Conservation (phyloP, 768 basidiomycete species). For the Imleria badia region DNA sequence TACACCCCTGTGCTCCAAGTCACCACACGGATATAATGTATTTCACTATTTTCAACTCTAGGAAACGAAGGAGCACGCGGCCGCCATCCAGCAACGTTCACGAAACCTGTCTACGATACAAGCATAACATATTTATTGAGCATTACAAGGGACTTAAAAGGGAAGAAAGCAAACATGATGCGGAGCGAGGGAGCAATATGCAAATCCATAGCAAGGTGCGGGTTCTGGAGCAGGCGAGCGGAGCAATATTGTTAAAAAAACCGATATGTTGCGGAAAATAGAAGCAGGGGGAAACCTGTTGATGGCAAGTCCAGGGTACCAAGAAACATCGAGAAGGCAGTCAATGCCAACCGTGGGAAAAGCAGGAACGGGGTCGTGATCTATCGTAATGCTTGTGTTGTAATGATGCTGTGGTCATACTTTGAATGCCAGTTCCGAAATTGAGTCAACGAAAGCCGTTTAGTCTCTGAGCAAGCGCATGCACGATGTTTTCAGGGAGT, state of each 20-base stretch:
- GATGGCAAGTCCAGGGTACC: conserved; percentile 20
- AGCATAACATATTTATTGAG: conserved; percentile 22
- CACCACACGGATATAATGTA: neutral
- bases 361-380: conserved; percentile 13
- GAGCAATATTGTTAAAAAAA: conserved; percentile 17
- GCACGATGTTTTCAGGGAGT: conserved; percentile 64
- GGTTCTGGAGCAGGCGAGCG: conserved; percentile 12
- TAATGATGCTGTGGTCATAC: neutral
- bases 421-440: neutral
- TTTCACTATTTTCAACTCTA: neutral
- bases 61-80: neutral
- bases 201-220: conserved; percentile 30
- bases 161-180: conserved; percentile 14
- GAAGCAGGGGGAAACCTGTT: conserved; percentile 11
- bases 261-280: conserved; percentile 15
- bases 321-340: conserved; percentile 27
- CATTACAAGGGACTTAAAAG: conserved; percentile 22
- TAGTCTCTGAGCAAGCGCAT: conserved; percentile 65
- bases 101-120: conserved; percentile 29
- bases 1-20: too few species aligned
- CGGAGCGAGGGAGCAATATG: conserved; percentile 21
- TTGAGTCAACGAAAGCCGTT: conserved; percentile 20
- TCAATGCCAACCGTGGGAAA: conserved; percentile 25
- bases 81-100: conserved; percentile 5
- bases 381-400: conserved; percentile 17